Percentiles rank a stretch among this genome's conserved stretches.
These are phyloP conservation scores for Fusarium sp. DNA, from an alignment of 2,329 filamentous ascomycete genomes.

Conservation along the genomic window DNA sequence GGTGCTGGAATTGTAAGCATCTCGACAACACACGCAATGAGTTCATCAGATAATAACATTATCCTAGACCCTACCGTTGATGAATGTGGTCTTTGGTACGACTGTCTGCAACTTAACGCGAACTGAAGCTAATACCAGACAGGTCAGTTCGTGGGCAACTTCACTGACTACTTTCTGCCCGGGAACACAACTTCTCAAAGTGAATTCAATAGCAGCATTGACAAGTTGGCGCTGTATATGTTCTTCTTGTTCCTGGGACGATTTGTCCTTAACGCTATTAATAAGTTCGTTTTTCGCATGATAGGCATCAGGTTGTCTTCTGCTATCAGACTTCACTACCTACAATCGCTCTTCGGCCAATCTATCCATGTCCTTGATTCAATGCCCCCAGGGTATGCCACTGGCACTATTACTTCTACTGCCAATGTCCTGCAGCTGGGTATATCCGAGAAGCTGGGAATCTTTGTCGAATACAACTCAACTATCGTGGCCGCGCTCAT, in stretches of 20 bases:
- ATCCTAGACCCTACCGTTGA: slow-evolving; percentile 62
- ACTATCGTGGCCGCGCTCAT: slow-evolving; percentile 65
- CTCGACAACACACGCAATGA: not conserved
- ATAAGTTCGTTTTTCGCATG: slow-evolving; percentile 71
- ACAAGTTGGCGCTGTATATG: slow-evolving; percentile 70
- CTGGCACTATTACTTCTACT: slow-evolving; percentile 71
- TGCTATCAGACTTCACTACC: slow-evolving; percentile 71
- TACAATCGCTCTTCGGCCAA: slow-evolving; percentile 72
- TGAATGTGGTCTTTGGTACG: slow-evolving; percentile 69
- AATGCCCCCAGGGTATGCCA: slow-evolving; percentile 70
- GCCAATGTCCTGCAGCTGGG: slow-evolving; percentile 73
- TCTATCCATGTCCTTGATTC: slow-evolving; percentile 76
- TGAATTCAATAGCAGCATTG: slow-evolving; percentile 56
- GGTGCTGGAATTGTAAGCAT: slow-evolving; percentile 57
- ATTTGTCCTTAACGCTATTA: slow-evolving; percentile 71
- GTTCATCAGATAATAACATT: not conserved
- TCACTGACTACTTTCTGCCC: slow-evolving; percentile 57
- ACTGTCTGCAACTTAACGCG: no score
- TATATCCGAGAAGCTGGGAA: slow-evolving; percentile 72
- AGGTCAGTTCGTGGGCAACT: slow-evolving; percentile 61
- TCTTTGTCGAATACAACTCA: slow-evolving; percentile 66
- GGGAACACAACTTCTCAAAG: slow-evolving; percentile 48
- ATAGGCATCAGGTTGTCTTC: slow-evolving; percentile 72
- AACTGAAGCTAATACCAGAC: not conserved
- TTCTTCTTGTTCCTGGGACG: slow-evolving; percentile 77